phyloP scores from a whole-genome alignment of 2,329 filamentous ascomycete genomes.

The Verticillium dahliae region DNA sequence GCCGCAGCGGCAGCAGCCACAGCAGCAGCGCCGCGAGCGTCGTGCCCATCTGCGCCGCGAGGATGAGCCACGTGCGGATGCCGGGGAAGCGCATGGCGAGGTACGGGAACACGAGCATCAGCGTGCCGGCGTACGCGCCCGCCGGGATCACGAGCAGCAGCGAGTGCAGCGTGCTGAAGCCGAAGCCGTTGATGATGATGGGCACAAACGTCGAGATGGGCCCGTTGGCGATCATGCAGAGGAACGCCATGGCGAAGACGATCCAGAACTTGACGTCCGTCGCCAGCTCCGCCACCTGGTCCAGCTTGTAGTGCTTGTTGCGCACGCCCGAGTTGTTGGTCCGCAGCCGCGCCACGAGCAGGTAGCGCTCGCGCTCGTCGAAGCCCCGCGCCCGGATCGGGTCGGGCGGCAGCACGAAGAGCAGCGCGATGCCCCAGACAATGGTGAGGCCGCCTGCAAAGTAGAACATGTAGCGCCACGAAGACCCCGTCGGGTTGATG shows the following conservation, averaged over 20 bases:
- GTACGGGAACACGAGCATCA: constrained; percentile 30
- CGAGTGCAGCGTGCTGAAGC: constrained; percentile 34
- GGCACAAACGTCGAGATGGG: constrained; percentile 36
- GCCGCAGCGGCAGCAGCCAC: constrained; percentile 31
- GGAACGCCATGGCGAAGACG: constrained; percentile 28
- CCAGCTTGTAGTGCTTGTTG: constrained; percentile 36
- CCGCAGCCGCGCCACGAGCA: constrained; percentile 19
- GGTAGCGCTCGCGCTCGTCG: constrained; percentile 17
- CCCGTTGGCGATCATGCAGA: constrained; percentile 35
- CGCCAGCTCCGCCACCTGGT: constrained; percentile 29
- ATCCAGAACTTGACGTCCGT: constrained; percentile 30
- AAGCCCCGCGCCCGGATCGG: constrained; percentile 25
- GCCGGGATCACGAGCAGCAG: constrained; percentile 33
- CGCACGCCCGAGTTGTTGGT: constrained; percentile 29
- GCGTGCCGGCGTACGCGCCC: constrained; percentile 27
- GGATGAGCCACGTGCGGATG: constrained; percentile 29
- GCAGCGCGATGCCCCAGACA: constrained; percentile 32
- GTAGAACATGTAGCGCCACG: constrained; percentile 48
- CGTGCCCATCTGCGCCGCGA: constrained; percentile 31
- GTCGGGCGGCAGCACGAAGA: constrained; percentile 30
- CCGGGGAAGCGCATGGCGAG: constrained; percentile 28
- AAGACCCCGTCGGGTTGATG: constrained; percentile 27
- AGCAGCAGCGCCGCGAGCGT: constrained; percentile 33
- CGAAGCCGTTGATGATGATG: constrained; percentile 37
- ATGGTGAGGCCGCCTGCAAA: constrained; percentile 42